These are phyloP conservation scores for Biscogniauxia marginata DNA, from an alignment of 2,329 filamentous ascomycete species.

Conservation along the genomic window DNA sequence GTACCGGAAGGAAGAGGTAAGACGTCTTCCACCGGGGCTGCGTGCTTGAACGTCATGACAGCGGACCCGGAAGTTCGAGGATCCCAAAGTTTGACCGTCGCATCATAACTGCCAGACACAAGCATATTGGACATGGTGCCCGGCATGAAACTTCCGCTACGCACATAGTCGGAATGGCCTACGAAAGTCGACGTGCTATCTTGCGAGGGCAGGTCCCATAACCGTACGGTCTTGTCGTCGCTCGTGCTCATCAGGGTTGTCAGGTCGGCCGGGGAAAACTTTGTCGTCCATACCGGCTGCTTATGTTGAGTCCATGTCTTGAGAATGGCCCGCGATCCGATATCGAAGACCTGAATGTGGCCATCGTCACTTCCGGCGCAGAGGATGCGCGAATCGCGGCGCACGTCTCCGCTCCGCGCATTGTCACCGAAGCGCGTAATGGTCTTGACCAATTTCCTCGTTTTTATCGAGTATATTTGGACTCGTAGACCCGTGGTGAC, in stretches of 20 bases:
- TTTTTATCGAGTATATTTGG: conserved; percentile 90
- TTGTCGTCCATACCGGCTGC: conserved; percentile 88
- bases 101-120: conserved; percentile 90
- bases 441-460: conserved; percentile 87
- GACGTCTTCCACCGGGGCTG: conserved; percentile 85
- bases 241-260: conserved; percentile 86
- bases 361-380: conserved; percentile 91
- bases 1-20: conserved; percentile 84
- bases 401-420: conserved; percentile 84
- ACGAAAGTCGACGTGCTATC: conserved; percentile 74
- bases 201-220: conserved; percentile 90
- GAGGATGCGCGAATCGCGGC: conserved; percentile 83
- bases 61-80: conserved; percentile 65
- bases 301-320: conserved; percentile 95
- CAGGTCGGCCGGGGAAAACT: conserved; percentile 85
- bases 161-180: conserved; percentile 91
- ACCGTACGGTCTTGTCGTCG: conserved; percentile 86
- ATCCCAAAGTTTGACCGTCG: conserved; percentile 93
- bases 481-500: conserved; percentile 93
- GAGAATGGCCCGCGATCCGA: conserved; percentile 81
- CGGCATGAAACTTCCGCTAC: conserved; percentile 83
- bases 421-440: conserved; percentile 92
- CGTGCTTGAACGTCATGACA: conserved; percentile 93
- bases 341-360: conserved; percentile 92
- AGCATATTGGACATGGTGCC: conserved; percentile 69